These are phyloP conservation scores for Xylariaceae sp. DNA, from an alignment of 2,329 filamentous ascomycete genomes.

Conservation along the genomic window DNA sequence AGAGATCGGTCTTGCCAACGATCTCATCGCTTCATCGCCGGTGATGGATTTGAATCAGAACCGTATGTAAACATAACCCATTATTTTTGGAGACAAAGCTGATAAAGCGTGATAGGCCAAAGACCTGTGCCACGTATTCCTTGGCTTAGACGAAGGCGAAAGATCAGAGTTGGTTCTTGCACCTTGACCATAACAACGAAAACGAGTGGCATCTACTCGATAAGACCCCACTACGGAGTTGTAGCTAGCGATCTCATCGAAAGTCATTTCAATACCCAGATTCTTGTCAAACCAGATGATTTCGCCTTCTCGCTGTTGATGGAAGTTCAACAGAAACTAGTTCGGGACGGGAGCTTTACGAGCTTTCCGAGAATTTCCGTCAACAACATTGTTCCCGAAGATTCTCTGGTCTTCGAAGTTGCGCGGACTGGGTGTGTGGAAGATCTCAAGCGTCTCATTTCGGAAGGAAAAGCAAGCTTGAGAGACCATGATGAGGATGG, in stretches of 20 bases:
- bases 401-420: slow-evolving; percentile 1
- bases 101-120: too few species aligned
- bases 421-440: background rate
- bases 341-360: background rate
- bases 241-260: slow-evolving; percentile 2
- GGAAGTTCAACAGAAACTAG: slow-evolving; percentile 4
- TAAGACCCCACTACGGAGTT: background rate
- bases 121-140: too few species aligned
- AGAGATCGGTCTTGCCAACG: too few species aligned
- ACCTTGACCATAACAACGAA: slow-evolving; percentile 6
- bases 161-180: slow-evolving; percentile 1
- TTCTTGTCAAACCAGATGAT: background rate
- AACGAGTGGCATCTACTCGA: background rate
- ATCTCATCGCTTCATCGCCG: too few species aligned
- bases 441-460: background rate
- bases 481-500: slow-evolving; percentile 3
- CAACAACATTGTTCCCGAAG: slow-evolving; percentile 2
- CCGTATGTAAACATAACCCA: too few species aligned
- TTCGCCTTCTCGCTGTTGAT: background rate
- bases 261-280: too few species aligned
- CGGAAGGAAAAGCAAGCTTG: slow-evolving; percentile 1
- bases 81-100: too few species aligned
- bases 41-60: too few species aligned
- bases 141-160: too few species aligned
- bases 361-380: background rate